Conservation (phyloP, 257 asterid species). For the Paulownia fortunei region DNA sequence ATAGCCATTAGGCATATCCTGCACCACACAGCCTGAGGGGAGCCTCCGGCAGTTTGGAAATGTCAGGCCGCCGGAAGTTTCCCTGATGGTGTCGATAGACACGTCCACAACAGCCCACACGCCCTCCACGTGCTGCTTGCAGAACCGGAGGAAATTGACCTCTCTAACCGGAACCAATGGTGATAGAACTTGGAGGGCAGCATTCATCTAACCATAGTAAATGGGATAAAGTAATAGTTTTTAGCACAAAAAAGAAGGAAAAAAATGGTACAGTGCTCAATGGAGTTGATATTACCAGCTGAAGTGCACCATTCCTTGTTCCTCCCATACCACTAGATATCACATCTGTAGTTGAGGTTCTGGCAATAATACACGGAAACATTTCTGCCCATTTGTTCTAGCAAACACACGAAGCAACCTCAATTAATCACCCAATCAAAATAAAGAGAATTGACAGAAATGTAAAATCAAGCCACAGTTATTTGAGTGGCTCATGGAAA, state of each 20-base stretch:
- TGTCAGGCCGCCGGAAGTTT: constrained; percentile 37
- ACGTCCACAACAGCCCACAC: constrained; percentile 96
- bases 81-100: constrained; percentile 70
- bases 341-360: constrained; percentile 59
- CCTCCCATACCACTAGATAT: constrained; percentile 78
- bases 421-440: background rate
- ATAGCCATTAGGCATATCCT: constrained; percentile 97
- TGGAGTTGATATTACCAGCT: constrained; percentile 80
- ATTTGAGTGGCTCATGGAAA: too few relatives aligned
- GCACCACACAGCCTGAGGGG: constrained; percentile 96
- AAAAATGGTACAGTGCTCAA: too few relatives aligned
- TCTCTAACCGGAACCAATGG: constrained; percentile 91
- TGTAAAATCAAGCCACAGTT: too few relatives aligned
- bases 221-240: too few relatives aligned
- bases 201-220: constrained; percentile 70
- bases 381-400: constrained; percentile 78
- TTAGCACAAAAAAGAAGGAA: too few relatives aligned
- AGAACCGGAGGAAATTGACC: constrained; percentile 88
- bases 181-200: constrained; percentile 87
- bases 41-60: constrained; percentile 68
- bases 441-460: too few relatives aligned
- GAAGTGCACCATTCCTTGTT: constrained; percentile 76
- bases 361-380: constrained; percentile 73
- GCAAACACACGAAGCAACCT: background rate
- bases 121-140: constrained; percentile 97